Conservation (phyloP, 495 filamentous ascomycete genomes). For the Podospora pseudoanserina region DNA sequence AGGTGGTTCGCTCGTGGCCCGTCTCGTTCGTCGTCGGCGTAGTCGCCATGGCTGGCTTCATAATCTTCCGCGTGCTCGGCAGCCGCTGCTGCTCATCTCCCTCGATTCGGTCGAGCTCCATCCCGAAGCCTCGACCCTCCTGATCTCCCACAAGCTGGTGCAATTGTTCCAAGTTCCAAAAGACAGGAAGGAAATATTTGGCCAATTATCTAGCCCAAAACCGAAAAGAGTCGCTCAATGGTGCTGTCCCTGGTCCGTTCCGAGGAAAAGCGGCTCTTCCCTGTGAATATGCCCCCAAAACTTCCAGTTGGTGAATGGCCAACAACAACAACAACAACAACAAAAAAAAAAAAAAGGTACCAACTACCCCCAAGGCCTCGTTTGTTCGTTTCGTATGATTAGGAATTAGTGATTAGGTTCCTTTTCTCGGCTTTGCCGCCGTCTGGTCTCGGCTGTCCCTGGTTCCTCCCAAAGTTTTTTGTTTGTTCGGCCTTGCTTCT, state of each 20-base stretch:
- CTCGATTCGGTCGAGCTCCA: constrained; percentile 29
- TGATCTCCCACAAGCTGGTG: neutral
- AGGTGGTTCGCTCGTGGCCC: constrained; percentile 11
- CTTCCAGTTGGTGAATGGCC: neutral
- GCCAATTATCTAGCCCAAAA: neutral
- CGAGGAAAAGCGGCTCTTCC: neutral
- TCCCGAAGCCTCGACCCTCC: constrained; percentile 11
- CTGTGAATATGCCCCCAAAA: neutral
- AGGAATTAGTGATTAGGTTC: neutral
- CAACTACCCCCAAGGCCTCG: neutral
- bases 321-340: neutral
- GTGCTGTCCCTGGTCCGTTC: neutral
- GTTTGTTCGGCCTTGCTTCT: constrained; percentile 1
- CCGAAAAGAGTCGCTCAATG: constrained; percentile 8
- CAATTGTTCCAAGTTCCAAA: constrained; percentile 12
- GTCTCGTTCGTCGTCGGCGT: constrained; percentile 12
- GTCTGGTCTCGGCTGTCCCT: constrained; percentile 5
- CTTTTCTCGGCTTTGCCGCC: neutral
- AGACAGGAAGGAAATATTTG: constrained; percentile 9
- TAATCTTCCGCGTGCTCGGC: constrained; percentile 1
- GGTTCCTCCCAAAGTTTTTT: constrained; percentile 16
- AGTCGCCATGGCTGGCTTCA: constrained; percentile 7
- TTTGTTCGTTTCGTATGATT: neutral
- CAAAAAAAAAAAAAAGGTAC: neutral
- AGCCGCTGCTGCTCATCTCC: constrained; percentile 10